phyloP scores from a whole-genome alignment of 345 rosid genomes.

The Brassica carinata region DNA sequence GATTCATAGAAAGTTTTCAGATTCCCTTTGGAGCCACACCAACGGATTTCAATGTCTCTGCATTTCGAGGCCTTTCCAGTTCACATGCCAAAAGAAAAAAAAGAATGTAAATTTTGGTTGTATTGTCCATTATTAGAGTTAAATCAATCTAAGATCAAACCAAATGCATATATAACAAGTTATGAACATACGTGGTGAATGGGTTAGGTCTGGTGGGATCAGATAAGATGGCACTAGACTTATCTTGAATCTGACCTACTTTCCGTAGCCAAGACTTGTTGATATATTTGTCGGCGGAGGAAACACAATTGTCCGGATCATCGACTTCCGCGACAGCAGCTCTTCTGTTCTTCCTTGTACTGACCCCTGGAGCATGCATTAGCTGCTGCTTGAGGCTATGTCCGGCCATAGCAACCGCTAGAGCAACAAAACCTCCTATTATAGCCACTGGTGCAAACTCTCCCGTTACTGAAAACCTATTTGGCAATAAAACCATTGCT shows the following conservation, averaged over 20 bases:
- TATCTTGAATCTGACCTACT: conserved; percentile 55
- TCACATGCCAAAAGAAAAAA: background rate
- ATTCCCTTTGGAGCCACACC: conserved; percentile 45
- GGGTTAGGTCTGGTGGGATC: conserved; percentile 43
- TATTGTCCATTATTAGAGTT: background rate
- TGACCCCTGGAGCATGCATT: conserved; percentile 45
- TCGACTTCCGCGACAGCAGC: conserved; percentile 50
- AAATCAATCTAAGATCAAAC: background rate
- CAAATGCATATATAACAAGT: background rate
- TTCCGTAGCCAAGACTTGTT: conserved; percentile 56
- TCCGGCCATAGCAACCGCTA: conserved; percentile 41
- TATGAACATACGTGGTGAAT: conserved; percentile 40
- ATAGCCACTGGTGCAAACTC: conserved; percentile 49
- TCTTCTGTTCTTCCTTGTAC: conserved; percentile 55
- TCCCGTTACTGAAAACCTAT: conserved; percentile 43
- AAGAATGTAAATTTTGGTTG: background rate
- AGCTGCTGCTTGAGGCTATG: conserved; percentile 57
- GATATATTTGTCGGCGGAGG: conserved; percentile 42
- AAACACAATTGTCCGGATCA: conserved; percentile 43
- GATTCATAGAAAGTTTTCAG: conserved; percentile 21
- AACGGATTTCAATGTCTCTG: conserved; percentile 47
- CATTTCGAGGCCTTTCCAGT: conserved; percentile 41
- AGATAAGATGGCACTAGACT: conserved; percentile 27
- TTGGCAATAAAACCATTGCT: background rate
- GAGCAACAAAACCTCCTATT: conserved; percentile 45